Evolutionary conservation across 2,329 filamentous ascomycete genomes (phyloP).

Genomic region (Calonectria leucothoes): DNA sequence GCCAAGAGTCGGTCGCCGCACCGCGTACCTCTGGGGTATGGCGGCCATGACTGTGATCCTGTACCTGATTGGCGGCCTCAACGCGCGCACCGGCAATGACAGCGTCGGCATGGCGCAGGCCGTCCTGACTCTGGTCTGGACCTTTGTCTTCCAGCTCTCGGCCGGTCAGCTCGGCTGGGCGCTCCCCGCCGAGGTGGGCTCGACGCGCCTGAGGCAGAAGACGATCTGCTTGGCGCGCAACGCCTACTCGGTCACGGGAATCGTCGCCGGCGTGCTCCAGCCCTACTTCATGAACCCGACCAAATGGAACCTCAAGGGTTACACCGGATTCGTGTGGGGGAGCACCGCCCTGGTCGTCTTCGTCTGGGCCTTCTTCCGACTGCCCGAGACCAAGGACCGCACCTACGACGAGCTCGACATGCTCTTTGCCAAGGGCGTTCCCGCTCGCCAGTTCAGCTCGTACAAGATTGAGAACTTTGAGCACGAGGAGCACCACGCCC

Average conservation of each 20-base stretch:
- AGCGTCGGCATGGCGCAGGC: slow-evolving; percentile 49
- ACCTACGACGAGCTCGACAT: slow-evolving; percentile 49
- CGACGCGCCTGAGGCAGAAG: slow-evolving; percentile 46
- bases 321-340: slow-evolving; percentile 52
- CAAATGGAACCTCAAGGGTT: slow-evolving; percentile 51
- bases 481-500: not conserved
- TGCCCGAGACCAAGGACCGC: slow-evolving; percentile 57
- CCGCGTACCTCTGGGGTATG: slow-evolving; percentile 58
- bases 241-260: slow-evolving; percentile 33
- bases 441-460: slow-evolving; percentile 31
- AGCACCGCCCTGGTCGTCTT: slow-evolving; percentile 40
- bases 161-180: slow-evolving; percentile 52
- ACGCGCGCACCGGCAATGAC: slow-evolving; percentile 43
- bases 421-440: slow-evolving; percentile 54
- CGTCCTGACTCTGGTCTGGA: slow-evolving; percentile 48
- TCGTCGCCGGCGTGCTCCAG: slow-evolving; percentile 42
- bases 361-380: slow-evolving; percentile 56
- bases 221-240: slow-evolving; percentile 47
- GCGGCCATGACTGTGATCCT: slow-evolving; percentile 51
- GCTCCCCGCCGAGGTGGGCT: slow-evolving; percentile 46
- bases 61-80: slow-evolving; percentile 56
- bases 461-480: slow-evolving; percentile 22
- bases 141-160: slow-evolving; percentile 49
- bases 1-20: slow-evolving; percentile 56
- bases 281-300: slow-evolving; percentile 53